A percentile compares a stretch with the other conserved stretches of the same genome.
phyloP scores from a whole-genome alignment of 495 filamentous ascomycete species.

The Aspergillus kassunensis region DNA sequence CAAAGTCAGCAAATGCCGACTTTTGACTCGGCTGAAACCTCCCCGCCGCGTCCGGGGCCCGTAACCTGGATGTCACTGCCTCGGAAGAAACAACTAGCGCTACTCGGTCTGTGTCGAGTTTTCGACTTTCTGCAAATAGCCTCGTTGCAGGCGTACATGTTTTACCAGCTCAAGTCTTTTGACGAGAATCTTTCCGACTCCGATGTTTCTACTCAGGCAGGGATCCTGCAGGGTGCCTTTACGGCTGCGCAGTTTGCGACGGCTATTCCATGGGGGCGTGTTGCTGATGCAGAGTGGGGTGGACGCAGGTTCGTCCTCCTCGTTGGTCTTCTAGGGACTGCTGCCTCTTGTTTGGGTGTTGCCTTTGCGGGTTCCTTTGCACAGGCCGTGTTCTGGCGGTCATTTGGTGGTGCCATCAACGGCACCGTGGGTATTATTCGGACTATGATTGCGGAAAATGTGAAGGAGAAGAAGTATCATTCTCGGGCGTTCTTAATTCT shows the following conservation, averaged over 20 bases:
- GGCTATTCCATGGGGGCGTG: constrained; percentile 77
- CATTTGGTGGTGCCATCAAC: constrained; percentile 72
- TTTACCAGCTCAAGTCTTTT: constrained; percentile 72
- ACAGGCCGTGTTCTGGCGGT: constrained; percentile 69
- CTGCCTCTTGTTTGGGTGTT: constrained; percentile 71
- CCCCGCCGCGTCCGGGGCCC: constrained; percentile 27
- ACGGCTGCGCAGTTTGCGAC: constrained; percentile 81
- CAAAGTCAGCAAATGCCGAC: constrained; percentile 28
- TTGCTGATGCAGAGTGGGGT: constrained; percentile 64
- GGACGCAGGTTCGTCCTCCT: constrained; percentile 76
- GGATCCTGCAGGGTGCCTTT: constrained; percentile 74
- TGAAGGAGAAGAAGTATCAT: constrained; percentile 68
- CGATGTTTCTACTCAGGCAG: constrained; percentile 71
- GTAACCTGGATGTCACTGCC: constrained; percentile 69
- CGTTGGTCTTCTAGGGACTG: constrained; percentile 69
- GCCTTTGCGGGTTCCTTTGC: constrained; percentile 70
- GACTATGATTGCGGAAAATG: constrained; percentile 78
- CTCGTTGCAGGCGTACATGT: constrained; percentile 66
- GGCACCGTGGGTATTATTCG: constrained; percentile 79
- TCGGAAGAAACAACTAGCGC: constrained; percentile 65
- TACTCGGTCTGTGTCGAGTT: constrained; percentile 70
- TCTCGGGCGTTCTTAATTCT: constrained; percentile 64
- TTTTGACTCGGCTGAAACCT: constrained; percentile 14
- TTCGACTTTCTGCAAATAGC: constrained; percentile 51
- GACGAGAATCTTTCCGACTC: constrained; percentile 59